Base-by-base conservation (phyloP, 306 rosid genomes). In the Vachellia collinsii region DNA sequence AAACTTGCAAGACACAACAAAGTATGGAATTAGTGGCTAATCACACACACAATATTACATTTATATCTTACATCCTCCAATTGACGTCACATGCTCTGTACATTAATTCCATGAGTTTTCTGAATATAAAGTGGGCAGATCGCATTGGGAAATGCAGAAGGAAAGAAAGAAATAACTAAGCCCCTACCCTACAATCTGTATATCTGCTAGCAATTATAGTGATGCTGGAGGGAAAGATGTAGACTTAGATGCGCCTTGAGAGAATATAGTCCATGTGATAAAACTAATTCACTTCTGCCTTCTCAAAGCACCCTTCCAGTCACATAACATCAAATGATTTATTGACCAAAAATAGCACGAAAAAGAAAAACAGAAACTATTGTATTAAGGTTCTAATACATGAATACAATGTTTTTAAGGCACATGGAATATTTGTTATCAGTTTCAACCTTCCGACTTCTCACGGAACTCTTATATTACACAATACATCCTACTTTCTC, bases 381-480 rank as follows among this genome's bases (percentile, higher is more conserved):
- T 38, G 12, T 38, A 65, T 37, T 20, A 38, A 38, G 42, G 5
- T 65, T 65, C 23, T 37, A 41, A 36, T 63, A 6, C 16, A 34
- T 34, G 34, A 63, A 5, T 12, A 34, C 46, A 65, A 16, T 65
- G 46, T 16, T 65, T 1, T 38, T 29, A 39, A 65, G 23, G 70
- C 25, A 38, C 72, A 66, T 38, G 17, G 25, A 37, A 37, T 58
- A 4, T 38, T 23, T 42, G 34, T 74, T 58, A 59, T 39, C 58
- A 69, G 54, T 22, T 58, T 75, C 56, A 39, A 75, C 53, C 65
- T 38, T 36, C 46, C 56, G 69, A 62, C 75, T 38, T 22, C 46
- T 75, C 64, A 69, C 75, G 29, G 25, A 25, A 72, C n/a, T 65
- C n/a, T 58, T 19, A 23, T 25, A 72, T 77, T 65, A 20, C 13